Percentiles rank a stretch among this genome's conserved stretches.
These are phyloP conservation scores for Xylaria arbuscula DNA, from an alignment of 2,329 filamentous ascomycete genomes.

Conservation along the genomic window DNA sequence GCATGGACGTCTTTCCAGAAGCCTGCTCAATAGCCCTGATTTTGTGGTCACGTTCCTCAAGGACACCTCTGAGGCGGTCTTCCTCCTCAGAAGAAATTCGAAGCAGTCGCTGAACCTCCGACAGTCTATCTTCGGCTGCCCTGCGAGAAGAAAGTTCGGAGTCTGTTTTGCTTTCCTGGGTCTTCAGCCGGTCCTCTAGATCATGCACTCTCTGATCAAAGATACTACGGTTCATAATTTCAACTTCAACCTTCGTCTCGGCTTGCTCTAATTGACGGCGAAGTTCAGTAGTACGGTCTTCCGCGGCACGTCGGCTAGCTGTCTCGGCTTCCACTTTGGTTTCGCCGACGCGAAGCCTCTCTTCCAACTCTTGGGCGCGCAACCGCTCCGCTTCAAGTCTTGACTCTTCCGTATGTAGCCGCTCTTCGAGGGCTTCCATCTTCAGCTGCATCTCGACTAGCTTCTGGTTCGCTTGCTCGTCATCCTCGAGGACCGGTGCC, in stretches of 20 bases:
- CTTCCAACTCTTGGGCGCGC: constrained; percentile 69
- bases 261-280: constrained; percentile 66
- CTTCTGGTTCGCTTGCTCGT: constrained; percentile 64
- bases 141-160: constrained; percentile 72
- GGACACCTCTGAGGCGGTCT: constrained; percentile 71
- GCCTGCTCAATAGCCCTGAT: constrained; percentile 69
- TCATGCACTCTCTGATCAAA: constrained; percentile 72
- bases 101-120: constrained; percentile 77
- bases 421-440: constrained; percentile 55
- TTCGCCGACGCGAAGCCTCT: constrained; percentile 63
- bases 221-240: constrained; percentile 69
- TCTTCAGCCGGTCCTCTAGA: constrained; percentile 74
- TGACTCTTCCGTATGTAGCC: constrained; percentile 44
- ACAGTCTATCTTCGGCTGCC: constrained; percentile 76
- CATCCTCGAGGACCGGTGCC: constrained; percentile 57
- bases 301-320: constrained; percentile 60
- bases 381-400: constrained; percentile 47
- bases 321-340: constrained; percentile 62
- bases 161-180: constrained; percentile 72
- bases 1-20: constrained; percentile 67
- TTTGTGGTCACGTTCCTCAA: constrained; percentile 76
- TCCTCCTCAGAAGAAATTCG: constrained; percentile 79
- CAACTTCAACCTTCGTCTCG: constrained; percentile 69
- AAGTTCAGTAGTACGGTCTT: constrained; percentile 65
- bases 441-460: constrained; percentile 69